Evolutionary conservation across 108 stramenopile species (phyloP), one percentile per base, ranked within the genome.

Genomic region (Conticribra guillardii): DNA sequence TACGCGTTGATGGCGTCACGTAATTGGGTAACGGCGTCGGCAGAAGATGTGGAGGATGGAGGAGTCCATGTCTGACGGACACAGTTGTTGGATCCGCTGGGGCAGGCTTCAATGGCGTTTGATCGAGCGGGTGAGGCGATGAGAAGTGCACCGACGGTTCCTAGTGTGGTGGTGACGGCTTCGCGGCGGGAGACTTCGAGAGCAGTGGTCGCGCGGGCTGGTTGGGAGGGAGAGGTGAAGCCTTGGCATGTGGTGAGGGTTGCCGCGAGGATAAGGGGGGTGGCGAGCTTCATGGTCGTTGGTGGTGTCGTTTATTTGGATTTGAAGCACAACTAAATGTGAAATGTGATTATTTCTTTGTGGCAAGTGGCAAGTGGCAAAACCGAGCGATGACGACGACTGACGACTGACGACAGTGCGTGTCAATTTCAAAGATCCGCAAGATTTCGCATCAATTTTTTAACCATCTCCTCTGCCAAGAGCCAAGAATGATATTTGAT

Each of bases 41-140:
- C 66, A 64, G 85, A 71, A 30, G 64, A 81, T 4, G 72, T 65
- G 22, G 56, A 70, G n/a, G 73, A 62, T 14, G 92, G 92, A 34
- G 89, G 88, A 32, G 82, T 83, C 89, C 92, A 93, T 4, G 78
- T 76, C 30, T 88, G 86, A n/a, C 81, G 74, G n/a, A 93, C 61
- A 48, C 92, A 93, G 52, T 93, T 90, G 30, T 89, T 85, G 4
- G 84, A 77, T 60, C 73, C 71, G 21, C 67, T 71, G 1, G 87
- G 85, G 55, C 89, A 93, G 19, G 78, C 81, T 32, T 86, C 83
- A 45, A 93, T 70, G 31, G 89, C 87, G 44, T 84, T 69, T 32
- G 88, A 86, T 11, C 64, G 56, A 14, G 69, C 11, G 50, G 61
- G 22, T 16, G 59, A 27, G 29, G 60, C 41, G 33, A 44, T 26